phyloP scores from a whole-genome alignment of 176 grass and related monocot genomes.

The Aegilops umbellulata region DNA sequence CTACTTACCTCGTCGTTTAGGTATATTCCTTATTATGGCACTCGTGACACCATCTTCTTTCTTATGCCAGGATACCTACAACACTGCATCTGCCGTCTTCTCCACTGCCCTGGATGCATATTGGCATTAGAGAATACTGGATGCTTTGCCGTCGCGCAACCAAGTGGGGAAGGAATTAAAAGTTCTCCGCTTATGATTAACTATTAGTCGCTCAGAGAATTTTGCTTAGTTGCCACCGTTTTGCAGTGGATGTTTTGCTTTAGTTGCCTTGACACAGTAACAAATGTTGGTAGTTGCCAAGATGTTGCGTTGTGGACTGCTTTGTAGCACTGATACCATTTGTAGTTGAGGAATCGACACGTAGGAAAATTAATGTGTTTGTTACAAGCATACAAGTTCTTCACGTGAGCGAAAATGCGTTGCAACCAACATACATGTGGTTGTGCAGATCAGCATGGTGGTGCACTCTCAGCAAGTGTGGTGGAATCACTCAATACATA shows the following conservation, averaged over 20 bases:
- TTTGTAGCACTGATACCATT: neutral
- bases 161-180: constrained; percentile 2
- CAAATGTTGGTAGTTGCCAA: neutral
- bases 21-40: neutral
- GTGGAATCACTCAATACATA: no score
- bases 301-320: neutral
- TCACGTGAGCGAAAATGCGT: no score
- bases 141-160: constrained; percentile 31
- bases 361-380: no score
- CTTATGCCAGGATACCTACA: constrained; percentile 60
- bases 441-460: no score
- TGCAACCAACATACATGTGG: no score
- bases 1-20: constrained; percentile 6
- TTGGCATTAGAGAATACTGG: constrained; percentile 69
- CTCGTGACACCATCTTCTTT: neutral
- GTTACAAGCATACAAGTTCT: no score
- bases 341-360: neutral
- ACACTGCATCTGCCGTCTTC: constrained; percentile 44
- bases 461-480: no score
- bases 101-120: constrained; percentile 62
- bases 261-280: neutral
- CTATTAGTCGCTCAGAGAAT: neutral
- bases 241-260: neutral
- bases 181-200: neutral
- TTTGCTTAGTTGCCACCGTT: neutral